Conservation (phyloP, 2,329 filamentous ascomycete genomes). For the Aspergillus pseudonomiae region DNA sequence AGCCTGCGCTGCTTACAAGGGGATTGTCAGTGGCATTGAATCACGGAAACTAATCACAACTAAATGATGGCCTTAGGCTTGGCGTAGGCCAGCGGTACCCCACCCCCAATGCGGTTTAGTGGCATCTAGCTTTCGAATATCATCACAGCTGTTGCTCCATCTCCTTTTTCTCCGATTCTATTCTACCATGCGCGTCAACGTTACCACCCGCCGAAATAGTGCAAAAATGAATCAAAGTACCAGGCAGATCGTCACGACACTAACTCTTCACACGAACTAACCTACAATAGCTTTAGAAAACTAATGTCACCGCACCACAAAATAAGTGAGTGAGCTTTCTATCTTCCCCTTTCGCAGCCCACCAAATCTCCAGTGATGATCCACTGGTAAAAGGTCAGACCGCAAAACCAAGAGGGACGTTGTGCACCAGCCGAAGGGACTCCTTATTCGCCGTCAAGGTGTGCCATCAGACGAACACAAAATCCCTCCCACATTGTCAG, state of each 20-base stretch:
- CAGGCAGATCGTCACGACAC: not conserved
- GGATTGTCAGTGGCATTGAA: not conserved
- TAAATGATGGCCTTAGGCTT: conserved; percentile 5
- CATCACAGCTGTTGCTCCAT: not conserved
- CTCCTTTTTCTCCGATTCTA: conserved; percentile 5
- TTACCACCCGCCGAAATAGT: not conserved
- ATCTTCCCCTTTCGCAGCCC: not conserved
- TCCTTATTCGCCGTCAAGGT: conserved; percentile 1
- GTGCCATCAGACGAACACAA: conserved; percentile 3
- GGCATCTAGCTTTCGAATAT: not conserved
- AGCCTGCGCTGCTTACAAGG: not conserved
- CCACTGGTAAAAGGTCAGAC: conserved; percentile 53
- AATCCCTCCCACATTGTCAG: conserved; percentile 15
- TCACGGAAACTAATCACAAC: conserved; percentile 1
- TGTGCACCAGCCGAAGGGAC: conserved; percentile 5
- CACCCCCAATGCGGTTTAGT: conserved; percentile 30
- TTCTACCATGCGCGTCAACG: not conserved
- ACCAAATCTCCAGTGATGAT: conserved; percentile 45
- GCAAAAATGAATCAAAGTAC: not conserved
- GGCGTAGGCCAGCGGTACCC: conserved; percentile 14
- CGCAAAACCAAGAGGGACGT: conserved; percentile 18
- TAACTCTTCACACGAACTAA: not conserved
- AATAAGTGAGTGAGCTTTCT: not conserved
- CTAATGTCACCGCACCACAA: not conserved
- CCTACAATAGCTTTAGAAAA: not conserved